phyloP scores from a whole-genome alignment of 225 moss, liverwort and hornwort species.

The Physcomitrellopsis africana region DNA sequence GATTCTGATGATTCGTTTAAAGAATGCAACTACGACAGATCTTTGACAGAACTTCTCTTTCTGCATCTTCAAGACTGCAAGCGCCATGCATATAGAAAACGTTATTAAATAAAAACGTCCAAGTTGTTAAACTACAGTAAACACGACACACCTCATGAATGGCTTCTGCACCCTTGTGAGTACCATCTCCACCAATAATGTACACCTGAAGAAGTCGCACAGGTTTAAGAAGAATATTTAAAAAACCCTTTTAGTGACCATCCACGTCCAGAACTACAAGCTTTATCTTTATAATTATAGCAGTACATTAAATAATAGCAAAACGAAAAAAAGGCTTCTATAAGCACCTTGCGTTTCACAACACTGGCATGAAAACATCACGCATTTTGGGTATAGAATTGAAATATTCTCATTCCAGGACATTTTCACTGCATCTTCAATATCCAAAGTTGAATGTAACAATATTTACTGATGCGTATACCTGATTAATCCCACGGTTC shows the following conservation, averaged over 20 bases:
- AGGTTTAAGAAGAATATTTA: not conserved
- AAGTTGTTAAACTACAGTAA: not conserved
- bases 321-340: not conserved
- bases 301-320: not conserved
- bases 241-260: not conserved
- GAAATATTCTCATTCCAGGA: not conserved
- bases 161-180: constrained; percentile 61
- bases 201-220: constrained; percentile 45
- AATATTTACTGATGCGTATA: constrained; percentile 3
- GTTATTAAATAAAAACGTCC: no score
- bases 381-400: not conserved
- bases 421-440: not conserved
- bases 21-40: no score
- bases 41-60: no score
- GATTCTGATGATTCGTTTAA: no score
- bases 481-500: constrained; percentile 73
- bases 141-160: constrained; percentile 39
- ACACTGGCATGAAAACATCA: not conserved
- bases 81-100: no score
- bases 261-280: not conserved
- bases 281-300: not conserved
- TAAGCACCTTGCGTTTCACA: not conserved
- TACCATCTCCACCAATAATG: constrained; percentile 78
- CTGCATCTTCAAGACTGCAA: no score
- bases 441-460: not conserved